Evolutionary conservation across 352 stramenopile species (phyloP), one percentile per base, ranked within the genome.

Genomic region (Elongisporangium anandrum): DNA sequence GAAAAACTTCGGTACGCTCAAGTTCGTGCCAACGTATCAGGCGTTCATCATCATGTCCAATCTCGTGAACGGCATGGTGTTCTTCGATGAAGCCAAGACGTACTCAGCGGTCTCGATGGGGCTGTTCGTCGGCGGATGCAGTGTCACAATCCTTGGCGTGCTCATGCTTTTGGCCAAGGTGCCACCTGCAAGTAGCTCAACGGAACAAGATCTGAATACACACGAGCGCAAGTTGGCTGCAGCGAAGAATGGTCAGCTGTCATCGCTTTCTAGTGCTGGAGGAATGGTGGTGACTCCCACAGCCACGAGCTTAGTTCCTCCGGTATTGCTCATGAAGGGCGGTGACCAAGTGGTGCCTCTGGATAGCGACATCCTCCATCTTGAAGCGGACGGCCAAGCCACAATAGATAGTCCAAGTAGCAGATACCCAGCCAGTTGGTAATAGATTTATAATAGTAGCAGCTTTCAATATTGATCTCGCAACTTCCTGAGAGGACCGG

Each of bases 41-140:
- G 71, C 64, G n/a, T 77, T 74, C 52, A 74, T 79, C 60, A 76
- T 77, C 50, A 39, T 77, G n/a, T 76, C 68, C 13, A 79, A 79
- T 55, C 49, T 79, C 12, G 53, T 72, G 21, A 75, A 75, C 52
- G 71, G 68, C 19, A 70, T 79, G 68, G 63, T 79, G 7, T 76
- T 67, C 54, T 76, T 76, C 47, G 59, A 79, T 56, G 71, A 79
- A 49, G 45, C 63, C 20, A 64, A 54, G 20, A 56, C 54, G 17
- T 76, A 76, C 55, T 60, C 66, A 22, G n/a, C 50, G 34, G 19
- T 64, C 8, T 66, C 71, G 0, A 57, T 63, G 1, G 21, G 19
- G 19, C 54, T 77, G 5, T 79, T 79, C 29, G 26, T 64, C 0
- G 47, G 62, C 21, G 68, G 71, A 4, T 76, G 65, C 52, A 61